A percentile compares a stretch with the other conserved stretches of the same genome.
phyloP scores from a whole-genome alignment of 2,329 filamentous ascomycete species.

The Fusarium algeriense region DNA sequence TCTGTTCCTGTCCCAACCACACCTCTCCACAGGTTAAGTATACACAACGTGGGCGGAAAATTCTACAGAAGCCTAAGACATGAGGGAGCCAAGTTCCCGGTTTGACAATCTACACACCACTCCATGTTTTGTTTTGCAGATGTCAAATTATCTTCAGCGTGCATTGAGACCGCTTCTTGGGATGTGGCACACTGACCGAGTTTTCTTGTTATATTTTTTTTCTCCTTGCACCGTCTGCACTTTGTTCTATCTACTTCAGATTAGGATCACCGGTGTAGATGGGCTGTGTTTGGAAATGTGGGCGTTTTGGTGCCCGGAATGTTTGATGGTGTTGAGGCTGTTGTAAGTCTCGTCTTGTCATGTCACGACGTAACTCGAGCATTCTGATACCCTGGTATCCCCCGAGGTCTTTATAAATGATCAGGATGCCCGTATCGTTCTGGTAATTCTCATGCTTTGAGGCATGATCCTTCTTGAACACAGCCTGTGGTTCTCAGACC shows the following conservation, averaged over 20 bases:
- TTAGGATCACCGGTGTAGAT: neutral
- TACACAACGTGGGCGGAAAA: neutral
- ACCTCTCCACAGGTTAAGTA: neutral
- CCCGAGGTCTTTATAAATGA: neutral
- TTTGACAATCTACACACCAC: constrained; percentile 3
- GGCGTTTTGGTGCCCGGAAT: neutral
- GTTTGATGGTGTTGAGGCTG: constrained; percentile 20
- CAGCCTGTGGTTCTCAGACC: neutral
- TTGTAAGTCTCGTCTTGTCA: neutral
- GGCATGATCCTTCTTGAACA: constrained; percentile 10
- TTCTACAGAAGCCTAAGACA: neutral
- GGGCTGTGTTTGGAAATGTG: constrained; percentile 9
- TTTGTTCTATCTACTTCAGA: neutral
- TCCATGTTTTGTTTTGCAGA: constrained; percentile 11
- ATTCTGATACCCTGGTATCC: neutral
- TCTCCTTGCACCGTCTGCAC: neutral
- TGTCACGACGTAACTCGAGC: neutral
- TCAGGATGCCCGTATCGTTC: neutral
- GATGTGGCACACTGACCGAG: neutral
- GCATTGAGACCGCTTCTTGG: constrained; percentile 14
- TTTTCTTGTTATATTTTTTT: neutral
- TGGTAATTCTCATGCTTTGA: neutral
- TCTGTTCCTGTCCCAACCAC: constrained; percentile 10
- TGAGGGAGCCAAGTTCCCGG: constrained; percentile 2
- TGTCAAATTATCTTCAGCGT: constrained; percentile 18